Percentiles rank a stretch among this genome's conserved stretches.
phyloP scores from a whole-genome alignment of 352 stramenopile species.

The Elongisporangium anandrum region DNA sequence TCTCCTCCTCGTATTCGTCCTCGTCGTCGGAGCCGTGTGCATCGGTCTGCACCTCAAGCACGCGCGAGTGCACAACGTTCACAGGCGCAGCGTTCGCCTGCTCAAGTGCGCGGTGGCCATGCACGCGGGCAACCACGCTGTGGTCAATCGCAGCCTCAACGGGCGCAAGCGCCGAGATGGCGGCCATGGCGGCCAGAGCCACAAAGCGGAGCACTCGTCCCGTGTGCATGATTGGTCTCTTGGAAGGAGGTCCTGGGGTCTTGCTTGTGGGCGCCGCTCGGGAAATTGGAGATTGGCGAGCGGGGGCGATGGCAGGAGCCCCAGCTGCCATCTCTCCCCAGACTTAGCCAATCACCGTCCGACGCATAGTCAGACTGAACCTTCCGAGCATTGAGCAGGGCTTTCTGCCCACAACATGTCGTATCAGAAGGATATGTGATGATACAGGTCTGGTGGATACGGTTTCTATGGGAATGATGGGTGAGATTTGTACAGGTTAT shows the following conservation, averaged over 20 bases:
- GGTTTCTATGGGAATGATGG: neutral
- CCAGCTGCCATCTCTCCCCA: slow-evolving; percentile 12
- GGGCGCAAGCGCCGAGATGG: slow-evolving; percentile 34
- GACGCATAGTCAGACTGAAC: neutral
- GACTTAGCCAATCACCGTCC: slow-evolving; percentile 24
- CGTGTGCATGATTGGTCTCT: slow-evolving; percentile 43
- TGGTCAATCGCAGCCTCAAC: slow-evolving; percentile 13
- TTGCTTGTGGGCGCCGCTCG: slow-evolving; percentile 23
- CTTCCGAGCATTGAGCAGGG: neutral
- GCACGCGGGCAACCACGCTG: slow-evolving; percentile 2
- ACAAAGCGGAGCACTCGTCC: slow-evolving; percentile 38
- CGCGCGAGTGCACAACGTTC: slow-evolving; percentile 20
- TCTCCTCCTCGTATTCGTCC: slow-evolving; percentile 9
- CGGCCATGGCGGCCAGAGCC: slow-evolving; percentile 43
- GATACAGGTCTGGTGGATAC: neutral
- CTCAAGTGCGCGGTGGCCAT: slow-evolving; percentile 9
- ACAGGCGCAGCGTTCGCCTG: slow-evolving; percentile 9
- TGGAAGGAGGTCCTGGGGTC: neutral
- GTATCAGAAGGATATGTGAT: neutral
- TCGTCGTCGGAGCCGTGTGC: slow-evolving; percentile 13
- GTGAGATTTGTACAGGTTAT: neutral
- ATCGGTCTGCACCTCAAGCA: slow-evolving; percentile 15
- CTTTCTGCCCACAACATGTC: neutral
- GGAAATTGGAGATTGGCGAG: slow-evolving; percentile 60
- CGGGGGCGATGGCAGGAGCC: slow-evolving; percentile 15